Percentiles rank a stretch among this genome's conserved stretches.
Evolutionary conservation across 2,329 filamentous ascomycete genomes (phyloP).

Genomic region (Fusarium pseudograminearum): DNA sequence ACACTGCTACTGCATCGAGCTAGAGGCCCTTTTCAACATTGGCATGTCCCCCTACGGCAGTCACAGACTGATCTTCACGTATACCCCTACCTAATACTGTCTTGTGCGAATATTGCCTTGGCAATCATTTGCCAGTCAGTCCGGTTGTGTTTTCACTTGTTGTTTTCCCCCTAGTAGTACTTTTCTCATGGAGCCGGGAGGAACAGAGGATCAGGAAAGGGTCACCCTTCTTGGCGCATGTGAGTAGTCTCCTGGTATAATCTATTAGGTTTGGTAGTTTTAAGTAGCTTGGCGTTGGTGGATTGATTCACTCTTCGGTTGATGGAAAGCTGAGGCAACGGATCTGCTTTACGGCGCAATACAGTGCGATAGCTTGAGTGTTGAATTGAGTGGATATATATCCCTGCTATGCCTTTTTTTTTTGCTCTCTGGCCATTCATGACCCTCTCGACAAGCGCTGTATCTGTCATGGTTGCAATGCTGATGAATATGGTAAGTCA

Average conservation of each 20-base stretch:
- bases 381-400: conserved; percentile 33
- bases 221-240: conserved; percentile 26
- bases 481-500: neutral
- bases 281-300: conserved; percentile 48
- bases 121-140: conserved; percentile 14
- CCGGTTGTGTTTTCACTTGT: conserved; percentile 27
- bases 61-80: conserved; percentile 33
- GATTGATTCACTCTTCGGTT: conserved; percentile 40
- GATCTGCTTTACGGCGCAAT: conserved; percentile 32
- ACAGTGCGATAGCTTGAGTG: conserved; percentile 37
- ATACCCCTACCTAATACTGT: conserved; percentile 43
- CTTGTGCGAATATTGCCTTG: neutral
- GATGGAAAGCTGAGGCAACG: conserved; percentile 20
- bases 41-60: conserved; percentile 22
- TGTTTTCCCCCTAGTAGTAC: conserved; percentile 12
- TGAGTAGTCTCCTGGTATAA: conserved; percentile 24
- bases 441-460: neutral
- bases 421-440: neutral
- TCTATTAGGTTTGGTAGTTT: conserved; percentile 35
- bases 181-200: conserved; percentile 15
- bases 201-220: conserved; percentile 8
- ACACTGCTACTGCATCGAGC: conserved; percentile 44
- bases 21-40: conserved; percentile 44
- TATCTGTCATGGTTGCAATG: neutral
- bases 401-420: neutral